Evolutionary conservation across 768 basidiomycete genomes (phyloP), one percentile per base, ranked within the genome.

Genomic region (Lentinula edodes): DNA sequence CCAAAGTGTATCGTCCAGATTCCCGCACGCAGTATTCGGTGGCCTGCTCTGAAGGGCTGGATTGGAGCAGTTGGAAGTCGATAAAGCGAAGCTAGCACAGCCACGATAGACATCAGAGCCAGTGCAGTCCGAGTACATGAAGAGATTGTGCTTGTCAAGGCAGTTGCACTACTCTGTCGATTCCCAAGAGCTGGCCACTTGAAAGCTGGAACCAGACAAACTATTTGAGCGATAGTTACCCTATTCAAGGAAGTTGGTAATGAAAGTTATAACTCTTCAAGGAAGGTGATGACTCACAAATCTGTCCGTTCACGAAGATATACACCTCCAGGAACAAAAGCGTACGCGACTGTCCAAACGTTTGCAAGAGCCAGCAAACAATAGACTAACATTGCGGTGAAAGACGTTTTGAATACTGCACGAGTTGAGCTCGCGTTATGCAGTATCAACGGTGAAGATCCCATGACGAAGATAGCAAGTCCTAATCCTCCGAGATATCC

Each of bases 1-100:
- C 94, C 94, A 69, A 96, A 96, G 71, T 96, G 94, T 28, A 96
- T 80, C 0, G 94, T 93, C 93, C 93, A 95, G 34, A 95, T 92
- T 3, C 90, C 93, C 5, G 89, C 87, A 18, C 85, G 88, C 46
- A 94, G 75, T n/a, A 90, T 79, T 35, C 89, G 77, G 15, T 85
- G 79, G 3, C 83, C 85, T 32, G 84, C 74, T 58, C 85, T 85
- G 72, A 84, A 86, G 3, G 90, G 87, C 28, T 69, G 72, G 0
- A 86, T 83, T 16, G 79, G 71, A 0, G 68, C 59, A 1, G 71
- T 70, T 0, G 90, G 88, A 66, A 82, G 77, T 20, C 78, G 79
- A 60, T 84, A 83, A 6, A 86, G 62, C 2, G 87, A 82, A 15
- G 78, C 75, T 10, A 85, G 69, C 32, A 87, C 71, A 15, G 88